These are phyloP conservation scores for Fusarium chuoi DNA, from an alignment of 2,329 filamentous ascomycete genomes.

Conservation along the genomic window DNA sequence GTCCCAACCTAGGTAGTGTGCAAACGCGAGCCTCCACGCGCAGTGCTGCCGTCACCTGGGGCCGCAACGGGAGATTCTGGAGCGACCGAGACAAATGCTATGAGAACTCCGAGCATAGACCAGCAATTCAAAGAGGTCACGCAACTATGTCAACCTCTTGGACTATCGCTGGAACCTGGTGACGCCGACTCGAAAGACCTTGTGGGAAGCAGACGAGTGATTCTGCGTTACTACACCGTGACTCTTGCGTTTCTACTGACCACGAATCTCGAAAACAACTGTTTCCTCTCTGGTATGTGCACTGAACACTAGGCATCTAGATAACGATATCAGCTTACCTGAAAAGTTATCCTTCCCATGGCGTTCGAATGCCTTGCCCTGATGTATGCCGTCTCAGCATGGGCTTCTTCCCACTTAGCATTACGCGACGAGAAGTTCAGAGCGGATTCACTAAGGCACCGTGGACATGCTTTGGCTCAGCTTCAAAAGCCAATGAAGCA, in stretches of 20 bases:
- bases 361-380: conserved; percentile 35
- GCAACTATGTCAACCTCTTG: neutral
- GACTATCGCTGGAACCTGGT: neutral
- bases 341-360: conserved; percentile 34
- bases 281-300: neutral
- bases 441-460: conserved; percentile 24
- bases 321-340: neutral
- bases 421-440: conserved; percentile 23
- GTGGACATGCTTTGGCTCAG: conserved; percentile 20
- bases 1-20: neutral
- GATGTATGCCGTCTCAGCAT: conserved; percentile 33
- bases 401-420: conserved; percentile 35
- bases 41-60: neutral
- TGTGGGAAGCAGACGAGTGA: neutral
- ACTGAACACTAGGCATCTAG: neutral
- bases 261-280: neutral
- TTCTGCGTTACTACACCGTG: neutral
- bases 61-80: neutral
- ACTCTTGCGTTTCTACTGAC: neutral
- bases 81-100: neutral
- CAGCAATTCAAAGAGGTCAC: neutral
- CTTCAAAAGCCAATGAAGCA: conserved; percentile 19
- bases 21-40: neutral
- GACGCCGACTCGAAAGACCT: neutral
- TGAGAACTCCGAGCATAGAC: neutral